Base-by-base conservation (phyloP, 2,329 filamentous ascomycete genomes). In the Sclerotinia borealis region DNA sequence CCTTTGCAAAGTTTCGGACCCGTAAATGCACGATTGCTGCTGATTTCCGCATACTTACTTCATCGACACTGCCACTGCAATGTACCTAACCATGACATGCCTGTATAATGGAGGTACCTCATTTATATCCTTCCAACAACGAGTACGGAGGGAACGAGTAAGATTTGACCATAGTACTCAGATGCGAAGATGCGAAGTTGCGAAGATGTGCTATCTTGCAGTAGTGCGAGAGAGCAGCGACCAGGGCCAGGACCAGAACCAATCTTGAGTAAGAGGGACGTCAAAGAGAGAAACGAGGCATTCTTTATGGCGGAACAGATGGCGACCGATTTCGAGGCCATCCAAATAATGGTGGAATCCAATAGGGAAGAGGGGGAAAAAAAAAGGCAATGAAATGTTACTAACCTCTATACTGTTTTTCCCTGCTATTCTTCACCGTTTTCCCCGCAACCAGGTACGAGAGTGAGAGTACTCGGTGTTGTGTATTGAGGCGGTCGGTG, bases 221-320 rank as follows among this genome's bases (percentile, higher is more conserved):
- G 52, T 56, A 56, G 52, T 43, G 52, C 4, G 52, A 43, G 19
- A 13, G 29, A 45, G 19, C 10, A 15, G 15, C 9, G 9, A 9
- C 39, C 39, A 25, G n/a, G n/a, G 8, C 43, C n/a, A 47, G 22
- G 11, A 25, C 22, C 41, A 43, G 3, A n/a, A 17, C 11, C 25
- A 15, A 17, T 49, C 13, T 27, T 17, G 22, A 45, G 25, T 7
- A 17, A 49, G 10, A n/a, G 17, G 13, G 19, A 6, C 6, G 8
- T 55, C n/a, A 22, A 25, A 48, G 25, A 6, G 10, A 17, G 2
- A 17, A 15, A 59, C 47, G 36, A 61, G 60, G 60, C 51, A 62
- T 62, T 22, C 60, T 62, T 58, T 41, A 62, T 41, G 50, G 60
- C 50, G 41, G 60, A 55, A 55, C 17, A 39, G 31, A n/a, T 19